Evolutionary conservation across 2,329 filamentous ascomycete species (phyloP).

Genomic region (Diaporthe citrichinensis): DNA sequence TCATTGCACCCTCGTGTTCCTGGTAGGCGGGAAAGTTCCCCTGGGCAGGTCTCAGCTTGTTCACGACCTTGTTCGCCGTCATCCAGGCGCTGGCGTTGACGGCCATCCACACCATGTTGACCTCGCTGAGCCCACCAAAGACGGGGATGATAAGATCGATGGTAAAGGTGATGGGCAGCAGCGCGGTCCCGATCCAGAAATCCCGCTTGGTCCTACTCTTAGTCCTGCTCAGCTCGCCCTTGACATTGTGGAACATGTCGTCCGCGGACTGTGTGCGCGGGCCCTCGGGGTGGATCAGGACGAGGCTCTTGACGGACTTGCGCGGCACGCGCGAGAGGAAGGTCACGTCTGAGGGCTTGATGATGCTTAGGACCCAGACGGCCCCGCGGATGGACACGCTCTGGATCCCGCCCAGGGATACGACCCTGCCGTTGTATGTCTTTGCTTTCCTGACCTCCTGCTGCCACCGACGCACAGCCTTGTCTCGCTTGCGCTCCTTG

Average conservation of each 20-base stretch:
- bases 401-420: constrained; percentile 21
- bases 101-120: constrained; percentile 34
- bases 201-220: constrained; percentile 7
- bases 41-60: constrained; percentile 2
- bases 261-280: background rate
- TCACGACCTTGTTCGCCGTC: constrained; percentile 19
- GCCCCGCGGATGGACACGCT: constrained; percentile 25
- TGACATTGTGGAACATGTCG: constrained; percentile 23
- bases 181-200: constrained; percentile 19
- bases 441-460: constrained; percentile 32
- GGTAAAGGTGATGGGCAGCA: constrained; percentile 18
- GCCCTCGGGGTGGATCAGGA: constrained; percentile 16
- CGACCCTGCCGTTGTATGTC: constrained; percentile 19
- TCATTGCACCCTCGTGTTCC: background rate
- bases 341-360: constrained; percentile 28
- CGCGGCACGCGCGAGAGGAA: constrained; percentile 34
- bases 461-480: constrained; percentile 30
- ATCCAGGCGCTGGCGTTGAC: constrained; percentile 32
- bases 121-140: constrained; percentile 32
- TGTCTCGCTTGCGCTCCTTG: constrained; percentile 37
- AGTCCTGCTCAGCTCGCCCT: constrained; percentile 22
- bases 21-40: background rate
- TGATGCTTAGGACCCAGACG: constrained; percentile 19
- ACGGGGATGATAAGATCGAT: constrained; percentile 28
- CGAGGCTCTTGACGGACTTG: constrained; percentile 6